A percentile compares a stretch with the other conserved stretches of the same genome.
Evolutionary conservation across 176 grass and related monocot genomes (phyloP).

Genomic region (Eragrostis nindensis): DNA sequence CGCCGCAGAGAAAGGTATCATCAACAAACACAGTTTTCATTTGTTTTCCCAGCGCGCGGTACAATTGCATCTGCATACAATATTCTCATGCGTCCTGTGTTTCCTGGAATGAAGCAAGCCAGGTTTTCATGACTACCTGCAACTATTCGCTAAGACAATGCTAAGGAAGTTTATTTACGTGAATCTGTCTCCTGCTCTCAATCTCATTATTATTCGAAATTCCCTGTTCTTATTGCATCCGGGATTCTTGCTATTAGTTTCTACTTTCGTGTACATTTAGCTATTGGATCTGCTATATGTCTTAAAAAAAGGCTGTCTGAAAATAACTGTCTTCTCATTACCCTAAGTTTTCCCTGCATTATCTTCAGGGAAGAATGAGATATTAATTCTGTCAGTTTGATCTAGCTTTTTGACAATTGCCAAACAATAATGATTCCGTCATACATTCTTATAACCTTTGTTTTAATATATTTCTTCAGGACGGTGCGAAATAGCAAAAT

Average conservation of each 20-base stretch:
- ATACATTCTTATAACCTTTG: neutral
- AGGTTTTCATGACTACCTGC: no score
- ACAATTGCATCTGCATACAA: no score
- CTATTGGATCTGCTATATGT: neutral
- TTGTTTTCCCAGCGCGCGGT: no score
- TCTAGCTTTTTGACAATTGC: neutral
- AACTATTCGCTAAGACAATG: no score
- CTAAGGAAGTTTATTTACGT: no score
- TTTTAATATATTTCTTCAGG: conserved; percentile 35
- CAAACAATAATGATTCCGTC: neutral
- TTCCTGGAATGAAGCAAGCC: no score
- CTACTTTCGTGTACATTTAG: neutral
- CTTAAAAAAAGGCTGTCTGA: no score
- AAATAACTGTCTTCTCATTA: no score
- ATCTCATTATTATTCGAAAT: neutral
- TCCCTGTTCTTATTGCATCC: neutral
- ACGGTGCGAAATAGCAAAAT: conserved; percentile 34
- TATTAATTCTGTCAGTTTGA: neutral
- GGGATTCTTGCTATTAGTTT: neutral
- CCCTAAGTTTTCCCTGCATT: neutral
- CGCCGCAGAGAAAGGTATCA: no score
- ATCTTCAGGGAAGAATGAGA: neutral
- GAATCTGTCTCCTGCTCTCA: no score
- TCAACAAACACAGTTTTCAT: no score
- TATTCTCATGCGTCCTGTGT: no score